phyloP scores from a whole-genome alignment of 2,329 filamentous ascomycete species.

The Colletotrichum godetiae region DNA sequence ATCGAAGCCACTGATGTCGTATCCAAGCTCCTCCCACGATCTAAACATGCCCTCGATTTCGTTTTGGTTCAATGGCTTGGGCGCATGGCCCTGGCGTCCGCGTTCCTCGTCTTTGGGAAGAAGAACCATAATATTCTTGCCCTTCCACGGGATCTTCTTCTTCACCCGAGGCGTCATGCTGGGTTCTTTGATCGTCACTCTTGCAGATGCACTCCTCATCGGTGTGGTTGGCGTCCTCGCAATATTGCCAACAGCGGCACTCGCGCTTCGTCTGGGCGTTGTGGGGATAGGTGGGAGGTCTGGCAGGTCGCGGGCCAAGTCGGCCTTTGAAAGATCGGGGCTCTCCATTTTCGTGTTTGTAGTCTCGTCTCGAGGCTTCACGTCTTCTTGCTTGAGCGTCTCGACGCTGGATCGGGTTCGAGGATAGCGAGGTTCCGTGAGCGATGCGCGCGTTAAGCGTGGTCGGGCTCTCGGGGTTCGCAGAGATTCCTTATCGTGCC shows the following conservation, averaged over 20 bases:
- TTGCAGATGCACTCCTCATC: slow-evolving; percentile 45
- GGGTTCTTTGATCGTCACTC: slow-evolving; percentile 50
- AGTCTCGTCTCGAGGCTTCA: slow-evolving; percentile 5
- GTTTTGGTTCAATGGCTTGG: slow-evolving; percentile 63
- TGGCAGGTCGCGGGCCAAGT: slow-evolving; percentile 20
- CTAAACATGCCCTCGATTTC: slow-evolving; percentile 72
- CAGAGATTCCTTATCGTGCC: slow-evolving; percentile 60
- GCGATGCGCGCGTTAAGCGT: slow-evolving; percentile 35
- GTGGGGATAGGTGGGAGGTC: slow-evolving; percentile 28
- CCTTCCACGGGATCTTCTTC: slow-evolving; percentile 81
- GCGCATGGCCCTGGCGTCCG: slow-evolving; percentile 65
- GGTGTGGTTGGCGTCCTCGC: slow-evolving; percentile 47
- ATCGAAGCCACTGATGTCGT: slow-evolving; percentile 76
- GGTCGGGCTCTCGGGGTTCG: slow-evolving; percentile 59
- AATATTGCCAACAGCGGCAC: slow-evolving; percentile 42
- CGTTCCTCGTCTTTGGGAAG: slow-evolving; percentile 76
- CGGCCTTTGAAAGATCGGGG: slow-evolving; percentile 28
- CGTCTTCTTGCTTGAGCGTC: slow-evolving; percentile 58
- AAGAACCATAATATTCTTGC: slow-evolving; percentile 78
- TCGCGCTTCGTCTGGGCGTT: slow-evolving; percentile 47
- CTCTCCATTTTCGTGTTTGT: slow-evolving; percentile 29
- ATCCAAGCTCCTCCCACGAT: slow-evolving; percentile 77
- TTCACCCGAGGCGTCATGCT: slow-evolving; percentile 67
- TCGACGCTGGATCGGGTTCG: slow-evolving; percentile 66
- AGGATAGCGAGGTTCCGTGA: slow-evolving; percentile 49